These are phyloP conservation scores for Naganishia cerealis DNA, from an alignment of 1,284 basidiomycete species.

Conservation along the genomic window DNA sequence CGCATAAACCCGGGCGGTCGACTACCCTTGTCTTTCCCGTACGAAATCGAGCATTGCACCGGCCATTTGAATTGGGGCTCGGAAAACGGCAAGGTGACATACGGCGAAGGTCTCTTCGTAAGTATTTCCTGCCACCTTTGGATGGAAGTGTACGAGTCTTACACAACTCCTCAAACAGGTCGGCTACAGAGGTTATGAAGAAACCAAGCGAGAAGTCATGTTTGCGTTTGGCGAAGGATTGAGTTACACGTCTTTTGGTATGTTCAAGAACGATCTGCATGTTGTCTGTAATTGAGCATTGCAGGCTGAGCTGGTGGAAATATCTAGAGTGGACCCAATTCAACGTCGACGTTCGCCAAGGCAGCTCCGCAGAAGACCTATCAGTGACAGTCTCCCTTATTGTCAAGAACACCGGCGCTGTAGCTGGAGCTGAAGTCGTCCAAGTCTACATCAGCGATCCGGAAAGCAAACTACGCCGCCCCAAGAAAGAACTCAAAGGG, in stretches of 20 bases:
- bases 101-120: slow-evolving; percentile 30
- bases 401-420: slow-evolving; percentile 37
- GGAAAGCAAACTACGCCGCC: slow-evolving; percentile 28
- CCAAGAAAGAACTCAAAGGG: slow-evolving; percentile 38
- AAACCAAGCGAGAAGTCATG: slow-evolving; percentile 21
- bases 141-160: neutral
- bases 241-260: slow-evolving; percentile 33
- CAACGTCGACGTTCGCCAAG: slow-evolving; percentile 1
- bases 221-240: slow-evolving; percentile 35
- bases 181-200: slow-evolving; percentile 30
- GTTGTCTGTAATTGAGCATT: neutral
- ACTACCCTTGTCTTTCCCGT: slow-evolving; percentile 43
- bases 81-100: slow-evolving; percentile 28
- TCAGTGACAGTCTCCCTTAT: slow-evolving; percentile 13
- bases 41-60: slow-evolving; percentile 42
- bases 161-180: slow-evolving; percentile 4
- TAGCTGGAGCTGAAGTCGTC: slow-evolving; percentile 38
- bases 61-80: slow-evolving; percentile 36
- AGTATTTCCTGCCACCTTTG: neutral
- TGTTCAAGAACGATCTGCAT: neutral
- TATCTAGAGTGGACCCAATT: slow-evolving; percentile 8
- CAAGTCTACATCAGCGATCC: slow-evolving; percentile 39
- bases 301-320: neutral
- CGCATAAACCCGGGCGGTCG: slow-evolving; percentile 46
- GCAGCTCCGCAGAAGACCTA: slow-evolving; percentile 7